Conservation (phyloP, 306 rosid species). For the Arachis hypogaea region DNA sequence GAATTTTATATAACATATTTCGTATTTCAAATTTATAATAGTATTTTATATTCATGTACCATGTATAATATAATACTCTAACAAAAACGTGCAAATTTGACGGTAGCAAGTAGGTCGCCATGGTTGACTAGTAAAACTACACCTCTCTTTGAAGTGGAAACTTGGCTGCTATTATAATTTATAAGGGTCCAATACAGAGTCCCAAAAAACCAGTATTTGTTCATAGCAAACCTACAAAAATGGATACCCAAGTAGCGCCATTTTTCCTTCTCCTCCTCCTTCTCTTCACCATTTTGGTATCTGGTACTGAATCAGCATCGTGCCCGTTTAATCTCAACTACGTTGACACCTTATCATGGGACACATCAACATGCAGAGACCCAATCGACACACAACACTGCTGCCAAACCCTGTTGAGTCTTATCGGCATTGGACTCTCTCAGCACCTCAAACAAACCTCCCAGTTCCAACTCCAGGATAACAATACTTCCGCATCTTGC, state of each 20-base stretch:
- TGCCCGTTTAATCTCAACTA: conserved; percentile 79
- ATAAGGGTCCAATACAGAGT: not conserved
- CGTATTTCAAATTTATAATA: too few species aligned
- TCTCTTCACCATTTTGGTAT: conserved; percentile 26
- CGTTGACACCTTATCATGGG: conserved; percentile 73
- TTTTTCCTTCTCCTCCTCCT: conserved; percentile 8
- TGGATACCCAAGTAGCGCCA: conserved; percentile 23
- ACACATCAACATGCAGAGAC: conserved; percentile 57
- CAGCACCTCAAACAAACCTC: conserved; percentile 64
- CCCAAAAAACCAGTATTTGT: not conserved
- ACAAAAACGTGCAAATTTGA: conserved; percentile 7
- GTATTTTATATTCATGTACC: too few species aligned
- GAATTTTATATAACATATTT: too few species aligned
- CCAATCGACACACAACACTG: conserved; percentile 46
- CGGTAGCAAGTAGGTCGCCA: not conserved
- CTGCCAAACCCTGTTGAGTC: conserved; percentile 67
- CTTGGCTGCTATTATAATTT: too few species aligned
- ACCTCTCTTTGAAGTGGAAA: not conserved
- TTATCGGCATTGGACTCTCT: conserved; percentile 67
- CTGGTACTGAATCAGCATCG: conserved; percentile 31
- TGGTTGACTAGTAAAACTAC: conserved; percentile 28
- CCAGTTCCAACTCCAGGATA: conserved; percentile 55
- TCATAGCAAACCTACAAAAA: conserved; percentile 19
- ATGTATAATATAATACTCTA: too few species aligned
- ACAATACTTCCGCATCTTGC: conserved; percentile 56